Evolutionary conservation across 306 rosid genomes (phyloP), one percentile per base, ranked within the genome.

Genomic region (Sesbania bispinosa): DNA sequence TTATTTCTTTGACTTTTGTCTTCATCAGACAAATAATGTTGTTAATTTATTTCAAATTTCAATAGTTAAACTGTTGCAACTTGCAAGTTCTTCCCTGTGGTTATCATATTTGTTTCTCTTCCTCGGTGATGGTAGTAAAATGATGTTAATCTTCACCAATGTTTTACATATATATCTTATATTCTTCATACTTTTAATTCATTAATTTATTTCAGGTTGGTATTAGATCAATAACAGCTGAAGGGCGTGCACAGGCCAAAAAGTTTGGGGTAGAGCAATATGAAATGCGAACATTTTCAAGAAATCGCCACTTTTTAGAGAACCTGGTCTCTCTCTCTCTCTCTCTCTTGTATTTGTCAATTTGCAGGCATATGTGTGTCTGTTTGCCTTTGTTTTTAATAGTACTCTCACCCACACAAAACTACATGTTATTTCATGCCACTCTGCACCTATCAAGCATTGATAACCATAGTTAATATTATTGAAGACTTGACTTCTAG

Each of bases 171-270:
- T 53, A 60, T 52, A 29, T 51, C 45, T 5, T 16, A n/a, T 42
- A 48, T 36, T 36, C 32, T 54, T 64, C 30, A 20, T 42, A 35
- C 20, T 47, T 29, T 62, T 41, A 43, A 45, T 10, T 46, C 14
- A 61, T 51, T 74, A 74, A 39, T 58, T 9, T 73, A 24, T 78
- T 80, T 74, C 92, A 91, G 97, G 97, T 89, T 21, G 99, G 97
- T 63, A 75, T 94, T 73, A 84, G 97, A 81, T 89, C 99, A 69
- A 88, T 94, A 73, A 80, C 84, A 39, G 7, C 68, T 13, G 99
- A 91, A 91, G 99, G 99, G 46, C 94, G 93, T 53, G 96, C 80
- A 66, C 99, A 94, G 67, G 97, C 86, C 65, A 86, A 94, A 78
- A 86, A 61, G 41, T 94, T 87, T 73, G 99, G 99, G 10, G 96